phyloP scores from a whole-genome alignment of 1,284 basidiomycete genomes.

The Fomitopsis palustris region DNA sequence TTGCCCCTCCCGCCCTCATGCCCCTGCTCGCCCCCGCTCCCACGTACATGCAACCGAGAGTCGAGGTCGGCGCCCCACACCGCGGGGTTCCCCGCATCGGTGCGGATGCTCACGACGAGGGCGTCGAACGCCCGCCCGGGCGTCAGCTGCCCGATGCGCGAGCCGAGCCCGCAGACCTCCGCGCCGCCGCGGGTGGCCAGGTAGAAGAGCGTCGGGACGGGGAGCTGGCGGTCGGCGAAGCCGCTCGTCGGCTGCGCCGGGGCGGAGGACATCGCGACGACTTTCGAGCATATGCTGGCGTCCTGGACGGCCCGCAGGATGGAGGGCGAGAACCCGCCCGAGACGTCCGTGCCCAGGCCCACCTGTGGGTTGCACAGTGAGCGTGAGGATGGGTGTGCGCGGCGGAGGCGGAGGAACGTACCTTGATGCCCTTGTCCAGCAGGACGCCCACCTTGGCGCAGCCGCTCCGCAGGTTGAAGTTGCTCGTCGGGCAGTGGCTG shows the following conservation, averaged over 20 bases:
- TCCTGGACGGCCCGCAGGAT: slow-evolving; percentile 83
- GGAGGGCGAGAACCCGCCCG: slow-evolving; percentile 84
- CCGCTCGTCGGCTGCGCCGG: slow-evolving; percentile 13
- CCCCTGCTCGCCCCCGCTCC: slow-evolving; percentile 8
- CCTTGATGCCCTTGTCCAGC: slow-evolving; percentile 85
- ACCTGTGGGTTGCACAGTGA: too few relatives aligned
- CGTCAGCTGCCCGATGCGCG: slow-evolving; percentile 76
- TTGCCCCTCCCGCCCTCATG: slow-evolving; percentile 15
- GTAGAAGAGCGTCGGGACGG: slow-evolving; percentile 78
- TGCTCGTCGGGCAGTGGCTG: slow-evolving; percentile 92
- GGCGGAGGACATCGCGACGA: slow-evolving; percentile 48
- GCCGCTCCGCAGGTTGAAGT: slow-evolving; percentile 88
- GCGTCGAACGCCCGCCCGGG: slow-evolving; percentile 92
- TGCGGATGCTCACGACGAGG: slow-evolving; percentile 57
- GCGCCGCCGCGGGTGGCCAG: slow-evolving; percentile 94
- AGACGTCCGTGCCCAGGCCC: slow-evolving; percentile 88
- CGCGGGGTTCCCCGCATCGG: slow-evolving; percentile 53
- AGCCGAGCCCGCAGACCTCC: slow-evolving; percentile 70
- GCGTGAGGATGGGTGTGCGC: too few relatives aligned
- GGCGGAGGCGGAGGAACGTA: too few relatives aligned
- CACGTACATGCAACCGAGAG: slow-evolving; percentile 24
- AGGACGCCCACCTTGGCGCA: slow-evolving; percentile 76
- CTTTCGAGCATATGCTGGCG: slow-evolving; percentile 82
- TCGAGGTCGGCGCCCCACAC: slow-evolving; percentile 52
- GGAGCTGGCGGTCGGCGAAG: slow-evolving; percentile 65